Evolutionary conservation across 768 basidiomycete species (phyloP).

Genomic region (Cystofilobasidium ferigula): DNA sequence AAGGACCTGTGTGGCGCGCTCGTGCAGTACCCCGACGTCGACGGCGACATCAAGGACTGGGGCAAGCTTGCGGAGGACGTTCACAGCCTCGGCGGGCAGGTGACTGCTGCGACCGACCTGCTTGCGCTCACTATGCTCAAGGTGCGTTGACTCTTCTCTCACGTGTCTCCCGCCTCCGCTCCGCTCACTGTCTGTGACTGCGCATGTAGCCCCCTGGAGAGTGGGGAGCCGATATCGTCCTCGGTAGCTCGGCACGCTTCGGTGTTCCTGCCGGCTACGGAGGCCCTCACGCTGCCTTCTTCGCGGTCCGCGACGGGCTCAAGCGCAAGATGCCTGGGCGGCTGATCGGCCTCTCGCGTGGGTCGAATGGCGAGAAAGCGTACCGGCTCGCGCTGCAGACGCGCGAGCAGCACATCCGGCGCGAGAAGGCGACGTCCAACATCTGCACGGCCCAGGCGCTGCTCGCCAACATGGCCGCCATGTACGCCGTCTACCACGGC

Average conservation of each 20-base stretch:
- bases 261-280: slow-evolving; percentile 97
- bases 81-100: slow-evolving; percentile 65
- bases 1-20: slow-evolving; percentile 70
- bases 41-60: slow-evolving; percentile 72
- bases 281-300: slow-evolving; percentile 95
- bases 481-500: slow-evolving; percentile 80
- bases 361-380: slow-evolving; percentile 69
- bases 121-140: slow-evolving; percentile 84
- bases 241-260: slow-evolving; percentile 91
- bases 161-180: neutral
- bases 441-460: slow-evolving; percentile 97
- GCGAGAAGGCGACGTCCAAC: slow-evolving; percentile 96
- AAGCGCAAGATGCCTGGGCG: slow-evolving; percentile 99
- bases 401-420: slow-evolving; percentile 90
- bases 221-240: slow-evolving; percentile 93
- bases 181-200: neutral
- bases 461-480: slow-evolving; percentile 97
- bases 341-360: slow-evolving; percentile 79
- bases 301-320: slow-evolving; percentile 77
- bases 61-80: slow-evolving; percentile 52
- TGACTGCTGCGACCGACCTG: slow-evolving; percentile 81
- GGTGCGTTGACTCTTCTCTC: neutral
- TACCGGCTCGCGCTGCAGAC: slow-evolving; percentile 92
- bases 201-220: slow-evolving; percentile 65
- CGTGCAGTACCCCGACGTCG: slow-evolving; percentile 74